A percentile compares a stretch with the other conserved stretches of the same genome.
Evolutionary conservation across 2,329 filamentous ascomycete species (phyloP).

Genomic region (Fusarium sp.): DNA sequence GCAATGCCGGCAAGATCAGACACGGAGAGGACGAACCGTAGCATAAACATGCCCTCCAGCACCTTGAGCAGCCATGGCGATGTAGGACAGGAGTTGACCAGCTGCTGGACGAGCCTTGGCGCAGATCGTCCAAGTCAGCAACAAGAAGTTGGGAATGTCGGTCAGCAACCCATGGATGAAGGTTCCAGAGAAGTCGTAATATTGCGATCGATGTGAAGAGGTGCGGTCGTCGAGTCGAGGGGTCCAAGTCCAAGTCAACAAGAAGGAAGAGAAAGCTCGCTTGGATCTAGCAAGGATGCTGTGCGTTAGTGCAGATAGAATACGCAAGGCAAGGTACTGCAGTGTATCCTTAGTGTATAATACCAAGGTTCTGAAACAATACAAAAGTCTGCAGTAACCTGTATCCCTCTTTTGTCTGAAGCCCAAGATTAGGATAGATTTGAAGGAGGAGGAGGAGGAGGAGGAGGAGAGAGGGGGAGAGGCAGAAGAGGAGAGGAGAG

Average conservation of each 20-base stretch:
- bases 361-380: neutral
- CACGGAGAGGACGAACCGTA: conserved; percentile 57
- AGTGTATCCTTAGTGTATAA: neutral
- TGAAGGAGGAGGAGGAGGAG: neutral
- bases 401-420: neutral
- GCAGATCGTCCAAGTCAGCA: conserved; percentile 35
- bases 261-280: conserved; percentile 16
- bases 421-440: neutral
- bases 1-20: neutral
- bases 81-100: conserved; percentile 16
- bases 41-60: conserved; percentile 61
- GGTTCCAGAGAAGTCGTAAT: conserved; percentile 5
- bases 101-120: conserved; percentile 34
- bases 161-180: conserved; percentile 41
- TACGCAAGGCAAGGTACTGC: neutral
- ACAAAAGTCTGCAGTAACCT: neutral
- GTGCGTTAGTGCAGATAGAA: conserved; percentile 10
- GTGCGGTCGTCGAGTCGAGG: conserved; percentile 33
- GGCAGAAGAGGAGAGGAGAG: neutral
- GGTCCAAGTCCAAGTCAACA: conserved; percentile 12
- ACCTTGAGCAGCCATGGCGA: conserved; percentile 49
- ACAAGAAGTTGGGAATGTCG: conserved; percentile 26
- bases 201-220: conserved; percentile 28
- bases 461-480: neutral
- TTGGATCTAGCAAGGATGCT: conserved; percentile 17